A percentile compares a stretch with the other conserved stretches of the same genome.
Conservation (phyloP, 2,329 filamentous ascomycete genomes). For the Diaporthe sp. region DNA sequence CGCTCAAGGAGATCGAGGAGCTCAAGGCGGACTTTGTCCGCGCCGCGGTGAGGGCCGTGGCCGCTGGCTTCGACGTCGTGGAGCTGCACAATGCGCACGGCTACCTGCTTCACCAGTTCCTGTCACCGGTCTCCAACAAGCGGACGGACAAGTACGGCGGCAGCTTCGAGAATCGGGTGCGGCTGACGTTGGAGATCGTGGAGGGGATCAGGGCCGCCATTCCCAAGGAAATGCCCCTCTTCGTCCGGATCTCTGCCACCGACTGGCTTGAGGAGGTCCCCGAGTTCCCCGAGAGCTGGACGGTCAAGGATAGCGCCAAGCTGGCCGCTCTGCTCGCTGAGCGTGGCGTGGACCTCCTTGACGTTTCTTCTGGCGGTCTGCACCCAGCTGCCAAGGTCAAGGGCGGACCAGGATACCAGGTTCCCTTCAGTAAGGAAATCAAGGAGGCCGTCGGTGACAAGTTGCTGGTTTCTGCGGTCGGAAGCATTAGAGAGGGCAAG, state of each 20-base stretch:
- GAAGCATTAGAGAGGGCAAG: conserved; percentile 60
- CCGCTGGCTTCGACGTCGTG: conserved; percentile 76
- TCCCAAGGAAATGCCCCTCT: conserved; percentile 77
- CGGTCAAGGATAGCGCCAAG: conserved; percentile 70
- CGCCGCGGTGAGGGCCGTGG: conserved; percentile 66
- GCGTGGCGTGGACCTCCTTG: conserved; percentile 80
- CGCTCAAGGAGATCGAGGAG: conserved; percentile 72
- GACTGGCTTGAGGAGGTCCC: conserved; percentile 78
- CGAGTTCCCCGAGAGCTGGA: conserved; percentile 71
- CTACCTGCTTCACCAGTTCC: conserved; percentile 79
- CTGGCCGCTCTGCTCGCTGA: conserved; percentile 75
- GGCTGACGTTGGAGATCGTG: conserved; percentile 77
- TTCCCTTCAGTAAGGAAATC: conserved; percentile 76
- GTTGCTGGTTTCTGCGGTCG: conserved; percentile 61
- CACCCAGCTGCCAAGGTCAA: conserved; percentile 71
- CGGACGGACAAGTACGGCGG: conserved; percentile 78
- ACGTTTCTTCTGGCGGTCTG: conserved; percentile 78
- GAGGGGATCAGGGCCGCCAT: conserved; percentile 73
- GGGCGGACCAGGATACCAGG: conserved; percentile 77
- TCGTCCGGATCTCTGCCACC: conserved; percentile 79
- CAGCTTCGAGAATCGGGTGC: conserved; percentile 78
- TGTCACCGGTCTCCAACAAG: conserved; percentile 78
- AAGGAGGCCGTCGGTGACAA: conserved; percentile 79
- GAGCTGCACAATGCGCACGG: conserved; percentile 85
- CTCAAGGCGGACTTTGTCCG: conserved; percentile 72